Evolutionary conservation across 352 stramenopile genomes (phyloP).

Genomic region (Pythium oligandrum): DNA sequence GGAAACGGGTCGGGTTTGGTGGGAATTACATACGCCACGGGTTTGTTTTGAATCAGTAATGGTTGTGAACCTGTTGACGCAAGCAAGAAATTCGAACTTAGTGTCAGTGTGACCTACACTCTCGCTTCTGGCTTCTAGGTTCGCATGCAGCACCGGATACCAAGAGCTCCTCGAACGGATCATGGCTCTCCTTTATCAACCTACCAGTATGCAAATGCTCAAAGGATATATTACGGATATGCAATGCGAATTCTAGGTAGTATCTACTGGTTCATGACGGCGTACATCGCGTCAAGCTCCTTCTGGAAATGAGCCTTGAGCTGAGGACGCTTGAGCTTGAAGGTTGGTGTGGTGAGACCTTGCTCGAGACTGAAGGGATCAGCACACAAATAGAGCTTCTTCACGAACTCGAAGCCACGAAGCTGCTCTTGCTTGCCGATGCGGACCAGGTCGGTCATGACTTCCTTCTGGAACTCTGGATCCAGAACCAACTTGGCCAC

Average conservation of each 20-base stretch:
- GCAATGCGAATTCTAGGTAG: neutral
- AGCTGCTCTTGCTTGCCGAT: constrained; percentile 56
- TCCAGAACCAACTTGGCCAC: constrained; percentile 36
- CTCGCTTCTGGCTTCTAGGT: neutral
- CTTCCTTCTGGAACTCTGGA: constrained; percentile 44
- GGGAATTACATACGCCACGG: too few relatives aligned
- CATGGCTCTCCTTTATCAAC: neutral
- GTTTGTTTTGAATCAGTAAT: too few relatives aligned
- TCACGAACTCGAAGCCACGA: constrained; percentile 92
- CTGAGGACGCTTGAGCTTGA: constrained; percentile 92
- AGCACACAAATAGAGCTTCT: constrained; percentile 79
- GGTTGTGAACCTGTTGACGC: too few relatives aligned
- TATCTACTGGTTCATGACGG: constrained; percentile 1
- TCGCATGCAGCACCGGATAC: neutral
- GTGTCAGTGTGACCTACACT: neutral
- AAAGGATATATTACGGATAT: neutral
- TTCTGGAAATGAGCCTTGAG: constrained; percentile 45
- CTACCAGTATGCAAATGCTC: neutral
- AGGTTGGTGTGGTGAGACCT: constrained; percentile 91
- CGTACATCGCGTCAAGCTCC: constrained; percentile 53
- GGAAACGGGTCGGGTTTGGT: too few relatives aligned
- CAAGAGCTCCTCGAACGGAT: neutral
- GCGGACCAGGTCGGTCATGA: constrained; percentile 70
- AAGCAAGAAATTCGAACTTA: neutral
- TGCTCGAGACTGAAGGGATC: constrained; percentile 89